These are phyloP conservation scores for Kodamaea leandrae DNA, from an alignment of 805 yeast genomes.

Conservation along the genomic window DNA sequence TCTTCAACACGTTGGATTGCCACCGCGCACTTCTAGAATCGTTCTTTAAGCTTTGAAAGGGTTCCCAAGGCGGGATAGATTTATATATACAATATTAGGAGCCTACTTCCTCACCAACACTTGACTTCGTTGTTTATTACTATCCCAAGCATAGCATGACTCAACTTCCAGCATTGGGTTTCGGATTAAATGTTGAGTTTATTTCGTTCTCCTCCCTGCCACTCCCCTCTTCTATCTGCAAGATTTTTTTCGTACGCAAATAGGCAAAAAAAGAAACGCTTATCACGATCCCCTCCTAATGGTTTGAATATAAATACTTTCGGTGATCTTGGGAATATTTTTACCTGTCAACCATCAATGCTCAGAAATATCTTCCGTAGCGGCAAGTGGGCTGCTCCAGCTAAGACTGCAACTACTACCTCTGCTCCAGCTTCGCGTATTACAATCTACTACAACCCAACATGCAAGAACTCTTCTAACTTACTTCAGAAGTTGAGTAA, in stretches of 20 bases:
- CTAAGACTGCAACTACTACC: constrained; percentile 2
- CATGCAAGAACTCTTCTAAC: constrained; percentile 24
- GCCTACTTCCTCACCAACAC: background rate
- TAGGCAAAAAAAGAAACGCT: constrained; percentile 1
- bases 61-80: too few species aligned
- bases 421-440: constrained; percentile 16
- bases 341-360: constrained; percentile 7
- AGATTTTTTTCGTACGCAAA: background rate
- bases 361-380: constrained; percentile 9
- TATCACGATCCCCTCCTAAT: constrained; percentile 5
- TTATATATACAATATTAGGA: too few species aligned
- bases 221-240: constrained; percentile 3
- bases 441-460: constrained; percentile 31
- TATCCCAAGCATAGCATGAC: too few species aligned
- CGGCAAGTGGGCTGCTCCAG: constrained; percentile 3
- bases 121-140: too few species aligned
- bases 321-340: background rate
- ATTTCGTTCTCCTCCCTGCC: constrained; percentile 4
- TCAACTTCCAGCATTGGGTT: background rate
- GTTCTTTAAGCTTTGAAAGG: background rate
- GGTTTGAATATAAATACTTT: background rate
- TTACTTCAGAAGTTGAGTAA: constrained; percentile 21
- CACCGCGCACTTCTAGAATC: too few species aligned
- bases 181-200: constrained; percentile 7
- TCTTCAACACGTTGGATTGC: constrained; percentile 5